phyloP scores from a whole-genome alignment of 2,329 filamentous ascomycete genomes.

The Fusarium cyanostomum region DNA sequence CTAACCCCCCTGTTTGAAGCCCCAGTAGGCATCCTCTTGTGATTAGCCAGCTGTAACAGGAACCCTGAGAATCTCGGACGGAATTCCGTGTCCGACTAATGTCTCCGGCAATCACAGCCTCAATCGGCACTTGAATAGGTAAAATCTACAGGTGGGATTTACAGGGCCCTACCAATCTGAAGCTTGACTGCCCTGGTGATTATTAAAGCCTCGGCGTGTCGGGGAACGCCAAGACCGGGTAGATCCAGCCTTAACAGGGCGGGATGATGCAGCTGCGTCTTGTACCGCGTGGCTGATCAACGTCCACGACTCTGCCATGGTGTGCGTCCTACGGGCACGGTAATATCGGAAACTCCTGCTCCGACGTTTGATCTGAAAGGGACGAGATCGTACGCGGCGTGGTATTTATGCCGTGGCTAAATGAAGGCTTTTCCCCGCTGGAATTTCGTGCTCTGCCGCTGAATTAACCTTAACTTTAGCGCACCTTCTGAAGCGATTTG shows the following conservation, averaged over 20 bases:
- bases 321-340: neutral
- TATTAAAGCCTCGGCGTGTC: too few relatives aligned
- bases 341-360: neutral
- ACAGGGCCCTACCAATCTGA: too few relatives aligned
- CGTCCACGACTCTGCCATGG: too few relatives aligned
- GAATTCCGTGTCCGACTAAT: neutral
- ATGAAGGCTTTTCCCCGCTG: neutral
- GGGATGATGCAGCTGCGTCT: neutral
- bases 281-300: neutral
- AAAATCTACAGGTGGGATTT: too few relatives aligned
- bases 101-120: neutral
- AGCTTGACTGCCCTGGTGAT: too few relatives aligned
- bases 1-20: too few relatives aligned
- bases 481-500: neutral
- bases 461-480: constrained; percentile 1
- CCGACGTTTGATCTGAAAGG: neutral
- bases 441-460: neutral
- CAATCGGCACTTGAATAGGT: neutral
- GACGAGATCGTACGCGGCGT: neutral
- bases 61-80: too few relatives aligned
- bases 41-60: too few relatives aligned
- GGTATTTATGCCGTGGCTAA: neutral
- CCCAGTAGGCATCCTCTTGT: too few relatives aligned
- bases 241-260: too few relatives aligned
- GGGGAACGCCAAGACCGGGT: too few relatives aligned